phyloP scores from a whole-genome alignment of 306 rosid species.

The Lathyrus aphaca region DNA sequence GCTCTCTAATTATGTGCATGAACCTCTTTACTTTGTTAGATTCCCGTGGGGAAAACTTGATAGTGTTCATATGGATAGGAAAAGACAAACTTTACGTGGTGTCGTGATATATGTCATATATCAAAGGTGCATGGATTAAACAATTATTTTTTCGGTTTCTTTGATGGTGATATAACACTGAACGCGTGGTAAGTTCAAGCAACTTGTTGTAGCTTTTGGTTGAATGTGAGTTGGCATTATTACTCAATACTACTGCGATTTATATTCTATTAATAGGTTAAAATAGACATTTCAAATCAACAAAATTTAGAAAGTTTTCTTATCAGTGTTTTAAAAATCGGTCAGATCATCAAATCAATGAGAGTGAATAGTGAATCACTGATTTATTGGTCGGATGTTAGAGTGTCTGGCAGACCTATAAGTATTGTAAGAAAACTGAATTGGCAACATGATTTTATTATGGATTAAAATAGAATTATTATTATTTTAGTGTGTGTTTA shows the following conservation, averaged over 20 bases:
- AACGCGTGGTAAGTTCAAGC: not conserved
- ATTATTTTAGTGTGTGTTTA: too few relatives aligned
- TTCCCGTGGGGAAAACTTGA: constrained; percentile 19
- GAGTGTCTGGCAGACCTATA: too few relatives aligned
- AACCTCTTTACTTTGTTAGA: constrained; percentile 13
- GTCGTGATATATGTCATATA: too few relatives aligned
- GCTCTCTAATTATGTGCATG: constrained; percentile 28
- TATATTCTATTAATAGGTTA: not conserved
- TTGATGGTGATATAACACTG: not conserved
- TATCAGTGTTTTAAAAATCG: too few relatives aligned
- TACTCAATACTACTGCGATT: not conserved
- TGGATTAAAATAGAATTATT: too few relatives aligned
- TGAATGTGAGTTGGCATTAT: not conserved
- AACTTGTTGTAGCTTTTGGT: not conserved
- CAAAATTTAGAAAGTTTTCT: too few relatives aligned
- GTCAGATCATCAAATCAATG: too few relatives aligned
- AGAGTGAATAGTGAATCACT: too few relatives aligned
- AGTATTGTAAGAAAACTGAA: too few relatives aligned
- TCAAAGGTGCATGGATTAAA: not conserved
- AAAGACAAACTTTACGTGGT: not conserved
- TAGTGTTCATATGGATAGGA: not conserved
- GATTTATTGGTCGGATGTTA: too few relatives aligned
- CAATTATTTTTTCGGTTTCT: not conserved
- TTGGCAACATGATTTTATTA: too few relatives aligned
- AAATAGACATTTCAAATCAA: not conserved